Evolutionary conservation across 1,139 yeast genomes (phyloP), one percentile per base, ranked within the genome.

Genomic region (Suhomyces coccinellae): DNA sequence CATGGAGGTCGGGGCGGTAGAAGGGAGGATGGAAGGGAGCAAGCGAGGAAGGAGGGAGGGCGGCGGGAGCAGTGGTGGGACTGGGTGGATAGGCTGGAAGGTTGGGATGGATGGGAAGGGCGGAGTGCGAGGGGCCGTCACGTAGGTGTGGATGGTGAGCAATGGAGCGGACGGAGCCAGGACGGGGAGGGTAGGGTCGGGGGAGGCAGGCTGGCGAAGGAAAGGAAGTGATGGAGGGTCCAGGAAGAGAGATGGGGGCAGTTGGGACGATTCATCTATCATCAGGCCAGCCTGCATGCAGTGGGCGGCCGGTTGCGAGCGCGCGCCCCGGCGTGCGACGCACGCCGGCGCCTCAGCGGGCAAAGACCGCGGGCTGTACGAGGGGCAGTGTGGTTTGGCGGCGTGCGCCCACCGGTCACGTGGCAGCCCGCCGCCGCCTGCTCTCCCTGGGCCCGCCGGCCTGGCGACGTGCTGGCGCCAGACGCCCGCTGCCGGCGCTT

Each of bases 251-350:
- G 42, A 36, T 26, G 29, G 38, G 27, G 38, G 38, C 38, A 26
- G 38, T 28, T 36, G 17, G 32, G 13, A 36, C 33, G 11, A 12
- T 13, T 17, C 28, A 36, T 10, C 27, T 33, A 33, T 39, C 43
- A 40, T 40, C 38, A 40, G 43, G 27, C 36, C 29, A 26, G 34
- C 41, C 41, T 42, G 45, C 41, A 42, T 16, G 29, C n/a, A 26
- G 29, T 26, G 29, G 24, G 24, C 24, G 24, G 20, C 8, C 24
- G 24, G 24, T 20, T 20, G 24, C 24, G 24, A 20, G 24, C 24
- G 24, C 24, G 24, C 8, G 24, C 24, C 24, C 24, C 9, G 9
- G 24, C 8, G 24, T 20, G 24, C 24, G 24, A 20, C 24, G 24
- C 24, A 20, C 24, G 24, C 24, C 8, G 24, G 24, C 24, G 24